phyloP scores from a whole-genome alignment of 1,139 yeast species.

The Tardiomyces blankii region DNA sequence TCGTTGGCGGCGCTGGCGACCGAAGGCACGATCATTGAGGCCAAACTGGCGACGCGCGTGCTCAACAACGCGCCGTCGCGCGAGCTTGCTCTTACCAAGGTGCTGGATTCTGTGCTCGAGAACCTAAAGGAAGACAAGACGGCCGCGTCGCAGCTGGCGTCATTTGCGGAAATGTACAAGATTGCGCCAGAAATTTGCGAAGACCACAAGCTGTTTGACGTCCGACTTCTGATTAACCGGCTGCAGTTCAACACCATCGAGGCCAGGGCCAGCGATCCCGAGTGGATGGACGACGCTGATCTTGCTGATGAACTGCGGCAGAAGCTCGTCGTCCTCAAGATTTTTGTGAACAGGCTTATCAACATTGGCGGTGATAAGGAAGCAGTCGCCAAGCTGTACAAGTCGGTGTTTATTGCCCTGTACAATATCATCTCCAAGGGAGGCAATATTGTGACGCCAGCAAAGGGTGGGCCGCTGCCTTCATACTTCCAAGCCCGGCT shows the following conservation, averaged over 20 bases:
- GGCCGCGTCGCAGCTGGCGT: not conserved
- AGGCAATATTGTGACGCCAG: constrained; percentile 62
- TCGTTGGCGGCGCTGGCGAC: constrained; percentile 34
- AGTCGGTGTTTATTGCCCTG: constrained; percentile 52
- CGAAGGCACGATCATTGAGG: constrained; percentile 48
- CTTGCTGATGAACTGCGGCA: constrained; percentile 33
- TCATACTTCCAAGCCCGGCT: constrained; percentile 45
- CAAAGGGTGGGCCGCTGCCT: constrained; percentile 50
- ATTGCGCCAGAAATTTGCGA: constrained; percentile 5
- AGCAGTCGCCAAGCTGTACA: constrained; percentile 32
- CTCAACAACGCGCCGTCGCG: not conserved
- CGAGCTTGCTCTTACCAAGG: not conserved
- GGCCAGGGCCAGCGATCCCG: constrained; percentile 18
- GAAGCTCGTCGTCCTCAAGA: constrained; percentile 37
- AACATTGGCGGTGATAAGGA: constrained; percentile 31
- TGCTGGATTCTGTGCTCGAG: not conserved
- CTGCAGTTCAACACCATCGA: constrained; percentile 19
- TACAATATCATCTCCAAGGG: constrained; percentile 60
- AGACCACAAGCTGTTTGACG: constrained; percentile 41
- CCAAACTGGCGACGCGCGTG: constrained; percentile 39
- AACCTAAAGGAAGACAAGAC: not conserved
- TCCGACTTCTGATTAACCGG: constrained; percentile 31
- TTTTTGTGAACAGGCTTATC: constrained; percentile 54
- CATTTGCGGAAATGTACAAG: constrained; percentile 27
- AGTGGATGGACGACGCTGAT: constrained; percentile 42